Evolutionary conservation across 2,329 filamentous ascomycete species (phyloP).

Genomic region (Penicillium verrucosum): DNA sequence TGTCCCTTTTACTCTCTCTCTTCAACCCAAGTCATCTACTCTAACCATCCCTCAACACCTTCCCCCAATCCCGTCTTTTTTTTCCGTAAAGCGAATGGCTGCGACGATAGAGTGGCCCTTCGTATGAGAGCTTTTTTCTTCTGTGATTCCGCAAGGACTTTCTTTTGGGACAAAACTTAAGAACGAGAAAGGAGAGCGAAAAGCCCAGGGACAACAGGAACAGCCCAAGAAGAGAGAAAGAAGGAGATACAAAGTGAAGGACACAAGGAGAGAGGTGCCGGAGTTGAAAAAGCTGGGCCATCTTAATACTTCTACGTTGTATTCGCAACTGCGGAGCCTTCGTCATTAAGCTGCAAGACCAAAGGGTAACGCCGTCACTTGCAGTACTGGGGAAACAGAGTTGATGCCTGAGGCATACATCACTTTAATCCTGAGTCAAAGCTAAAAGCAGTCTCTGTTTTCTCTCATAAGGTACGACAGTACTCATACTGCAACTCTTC

Average conservation of each 20-base stretch:
- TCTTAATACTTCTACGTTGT: conserved; percentile 12
- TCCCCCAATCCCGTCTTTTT: conserved; percentile 17
- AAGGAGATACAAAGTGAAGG: conserved; percentile 17
- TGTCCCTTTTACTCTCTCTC: conserved; percentile 25
- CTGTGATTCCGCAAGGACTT: conserved; percentile 25
- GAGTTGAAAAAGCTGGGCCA: conserved; percentile 8
- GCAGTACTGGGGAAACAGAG: conserved; percentile 11
- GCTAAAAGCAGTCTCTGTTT: conserved; percentile 2
- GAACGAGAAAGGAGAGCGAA: conserved; percentile 11
- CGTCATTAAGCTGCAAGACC: conserved; percentile 15
- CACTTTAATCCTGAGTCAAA: background rate
- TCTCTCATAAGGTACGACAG: conserved; percentile 10
- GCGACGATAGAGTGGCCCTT: conserved; percentile 34
- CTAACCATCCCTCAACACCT: conserved; percentile 16
- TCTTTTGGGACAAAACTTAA: conserved; percentile 16
- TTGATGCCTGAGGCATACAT: conserved; percentile 20
- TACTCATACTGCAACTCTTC: conserved; percentile 7
- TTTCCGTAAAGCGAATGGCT: conserved; percentile 42
- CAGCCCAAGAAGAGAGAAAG: conserved; percentile 5
- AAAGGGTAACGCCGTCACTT: conserved; percentile 17
- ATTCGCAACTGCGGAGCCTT: conserved; percentile 16
- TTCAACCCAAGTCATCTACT: conserved; percentile 13
- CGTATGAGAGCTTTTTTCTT: conserved; percentile 34
- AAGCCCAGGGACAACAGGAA: conserved; percentile 12
- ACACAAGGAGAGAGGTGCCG: conserved; percentile 5